Evolutionary conservation across 495 filamentous ascomycete species (phyloP).

Genomic region (Cairneyella variabilis): DNA sequence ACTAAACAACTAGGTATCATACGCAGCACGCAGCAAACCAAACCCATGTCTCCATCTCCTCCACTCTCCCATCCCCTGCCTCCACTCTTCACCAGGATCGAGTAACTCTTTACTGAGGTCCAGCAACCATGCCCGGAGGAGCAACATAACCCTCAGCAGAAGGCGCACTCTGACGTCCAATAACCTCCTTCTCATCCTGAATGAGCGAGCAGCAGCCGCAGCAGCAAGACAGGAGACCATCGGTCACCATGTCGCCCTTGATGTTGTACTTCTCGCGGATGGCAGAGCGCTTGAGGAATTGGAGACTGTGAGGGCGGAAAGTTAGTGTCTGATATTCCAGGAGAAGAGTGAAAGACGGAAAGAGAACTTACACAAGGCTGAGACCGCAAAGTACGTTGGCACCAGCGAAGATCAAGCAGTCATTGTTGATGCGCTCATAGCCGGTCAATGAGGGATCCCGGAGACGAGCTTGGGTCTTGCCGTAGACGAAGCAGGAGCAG

Average conservation of each 20-base stretch:
- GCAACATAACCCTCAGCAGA: slow-evolving; percentile 8
- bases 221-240: slow-evolving; percentile 42
- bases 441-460: slow-evolving; percentile 40
- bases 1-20: not conserved
- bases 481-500: slow-evolving; percentile 52
- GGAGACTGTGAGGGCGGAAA: slow-evolving; percentile 24
- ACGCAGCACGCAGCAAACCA: too few relatives aligned
- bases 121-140: slow-evolving; percentile 11
- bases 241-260: slow-evolving; percentile 46
- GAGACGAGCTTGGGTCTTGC: slow-evolving; percentile 44
- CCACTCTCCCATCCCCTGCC: not conserved
- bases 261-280: slow-evolving; percentile 50
- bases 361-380: slow-evolving; percentile 36
- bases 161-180: slow-evolving; percentile 1
- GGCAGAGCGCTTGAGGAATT: slow-evolving; percentile 49
- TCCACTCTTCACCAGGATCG: not conserved
- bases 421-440: slow-evolving; percentile 39
- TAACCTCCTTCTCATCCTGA: slow-evolving; percentile 53
- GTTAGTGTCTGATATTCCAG: slow-evolving; percentile 19
- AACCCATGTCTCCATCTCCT: not conserved
- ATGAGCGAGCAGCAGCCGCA: slow-evolving; percentile 53
- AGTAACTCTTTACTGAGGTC: slow-evolving; percentile 3
- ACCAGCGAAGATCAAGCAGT: slow-evolving; percentile 17
- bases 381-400: slow-evolving; percentile 19
- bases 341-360: not conserved